phyloP scores from a whole-genome alignment of 768 basidiomycete genomes.

The Lactarius trivialis region DNA sequence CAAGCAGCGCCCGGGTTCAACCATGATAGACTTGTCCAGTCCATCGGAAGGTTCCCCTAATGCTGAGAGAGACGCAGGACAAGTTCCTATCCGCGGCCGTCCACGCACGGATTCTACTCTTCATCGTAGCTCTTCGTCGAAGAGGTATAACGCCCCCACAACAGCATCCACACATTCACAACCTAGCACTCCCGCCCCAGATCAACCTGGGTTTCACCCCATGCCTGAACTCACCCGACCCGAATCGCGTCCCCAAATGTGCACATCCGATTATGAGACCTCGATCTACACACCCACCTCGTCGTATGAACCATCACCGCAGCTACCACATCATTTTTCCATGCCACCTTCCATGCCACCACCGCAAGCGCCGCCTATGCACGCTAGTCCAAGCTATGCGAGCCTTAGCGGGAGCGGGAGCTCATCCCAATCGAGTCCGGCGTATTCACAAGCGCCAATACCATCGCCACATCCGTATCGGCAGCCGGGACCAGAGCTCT shows the following conservation, averaged over 20 bases:
- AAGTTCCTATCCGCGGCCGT: conserved; percentile 18
- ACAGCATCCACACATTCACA: conserved; percentile 9
- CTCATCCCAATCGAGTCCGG: conserved; percentile 19
- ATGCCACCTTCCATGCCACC: conserved; percentile 16
- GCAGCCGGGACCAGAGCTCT: conserved; percentile 9
- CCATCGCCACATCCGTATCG: conserved; percentile 18
- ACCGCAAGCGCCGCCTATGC: conserved; percentile 9
- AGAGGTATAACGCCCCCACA: conserved; percentile 4
- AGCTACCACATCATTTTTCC: not conserved
- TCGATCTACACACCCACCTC: conserved; percentile 6
- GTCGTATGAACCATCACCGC: conserved; percentile 6
- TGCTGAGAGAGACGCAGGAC: conserved; percentile 2
- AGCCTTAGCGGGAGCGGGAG: conserved; percentile 18
- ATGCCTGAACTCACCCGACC: conserved; percentile 8
- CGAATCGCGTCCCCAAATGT: conserved; percentile 8
- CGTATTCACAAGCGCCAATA: conserved; percentile 18
- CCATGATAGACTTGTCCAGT: not conserved
- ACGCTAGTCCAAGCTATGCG: conserved; percentile 17
- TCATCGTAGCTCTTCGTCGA: conserved; percentile 10
- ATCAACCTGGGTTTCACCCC: conserved; percentile 6
- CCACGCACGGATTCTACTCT: conserved; percentile 10
- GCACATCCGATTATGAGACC: conserved; percentile 8
- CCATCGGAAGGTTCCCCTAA: conserved; percentile 2
- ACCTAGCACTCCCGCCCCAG: conserved; percentile 14
- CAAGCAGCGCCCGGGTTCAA: conserved; percentile 8